phyloP scores from a whole-genome alignment of 23 red algal species.

The Rhodosorus marinus region DNA sequence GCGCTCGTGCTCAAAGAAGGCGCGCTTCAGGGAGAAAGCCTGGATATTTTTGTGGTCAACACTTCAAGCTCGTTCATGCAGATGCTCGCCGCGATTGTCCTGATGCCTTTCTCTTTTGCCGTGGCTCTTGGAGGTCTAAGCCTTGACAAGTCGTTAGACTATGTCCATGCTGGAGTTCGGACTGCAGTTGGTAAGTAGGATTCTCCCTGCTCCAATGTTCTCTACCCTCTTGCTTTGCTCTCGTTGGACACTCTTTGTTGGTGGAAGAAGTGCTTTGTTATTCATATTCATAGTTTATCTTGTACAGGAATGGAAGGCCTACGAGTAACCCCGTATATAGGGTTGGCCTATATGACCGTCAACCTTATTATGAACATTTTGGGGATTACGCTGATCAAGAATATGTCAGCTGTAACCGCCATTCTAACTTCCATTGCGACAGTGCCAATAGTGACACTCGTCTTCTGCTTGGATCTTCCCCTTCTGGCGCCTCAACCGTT shows the following conservation, averaged over 20 bases:
- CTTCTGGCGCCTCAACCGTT: conserved; percentile 3
- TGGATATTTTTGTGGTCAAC: conserved; percentile 14
- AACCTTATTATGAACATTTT: conserved; percentile 9
- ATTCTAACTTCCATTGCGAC: background rate
- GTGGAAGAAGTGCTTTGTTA: too few relatives aligned
- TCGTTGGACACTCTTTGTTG: too few relatives aligned
- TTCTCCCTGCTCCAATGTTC: too few relatives aligned
- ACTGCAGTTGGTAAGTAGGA: background rate
- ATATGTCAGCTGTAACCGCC: conserved; percentile 4
- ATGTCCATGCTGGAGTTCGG: background rate
- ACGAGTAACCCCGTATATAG: conserved; percentile 11
- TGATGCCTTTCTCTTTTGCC: background rate
- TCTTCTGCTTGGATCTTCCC: conserved; percentile 10
- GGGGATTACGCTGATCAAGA: conserved; percentile 2
- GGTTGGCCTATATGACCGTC: background rate
- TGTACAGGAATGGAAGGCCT: too few relatives aligned
- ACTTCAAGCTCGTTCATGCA: conserved; percentile 6
- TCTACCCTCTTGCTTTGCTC: too few relatives aligned
- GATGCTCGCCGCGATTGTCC: background rate
- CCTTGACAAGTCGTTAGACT: background rate
- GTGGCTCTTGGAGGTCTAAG: conserved; percentile 1
- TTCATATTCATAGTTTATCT: too few relatives aligned
- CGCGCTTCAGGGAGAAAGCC: conserved; percentile 2
- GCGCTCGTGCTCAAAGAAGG: conserved; percentile 19
- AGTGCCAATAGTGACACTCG: conserved; percentile 9